Percentiles rank a stretch among this genome's conserved stretches.
Evolutionary conservation across 768 basidiomycete species (phyloP).

Genomic region (Tylopilus plumbeoviolaceoides): DNA sequence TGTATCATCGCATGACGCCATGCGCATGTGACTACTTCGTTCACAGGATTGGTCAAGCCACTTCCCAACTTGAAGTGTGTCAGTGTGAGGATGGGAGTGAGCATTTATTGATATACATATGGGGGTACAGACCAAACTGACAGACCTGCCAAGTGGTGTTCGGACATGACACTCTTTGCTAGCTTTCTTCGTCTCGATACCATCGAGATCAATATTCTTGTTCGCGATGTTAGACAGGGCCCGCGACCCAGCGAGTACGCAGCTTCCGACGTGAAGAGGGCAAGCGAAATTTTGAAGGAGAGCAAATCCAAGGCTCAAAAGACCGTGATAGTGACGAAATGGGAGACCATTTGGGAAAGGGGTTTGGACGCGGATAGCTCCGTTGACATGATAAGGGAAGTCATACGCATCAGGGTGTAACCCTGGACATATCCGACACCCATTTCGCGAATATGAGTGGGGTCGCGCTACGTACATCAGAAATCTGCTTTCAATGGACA

Average conservation of each 20-base stretch:
- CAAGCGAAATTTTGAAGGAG: not conserved
- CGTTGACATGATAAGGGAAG: not conserved
- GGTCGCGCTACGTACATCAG: too few relatives aligned
- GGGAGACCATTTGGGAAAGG: not conserved
- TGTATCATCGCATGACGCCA: constrained; percentile 1
- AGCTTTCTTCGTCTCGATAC: not conserved
- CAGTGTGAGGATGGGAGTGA: not conserved
- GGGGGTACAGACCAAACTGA: too few relatives aligned
- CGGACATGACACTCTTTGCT: not conserved
- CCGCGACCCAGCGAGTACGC: not conserved
- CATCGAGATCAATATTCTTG: not conserved
- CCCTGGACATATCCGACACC: too few relatives aligned
- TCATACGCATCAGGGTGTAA: not conserved
- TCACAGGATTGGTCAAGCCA: constrained; percentile 2
- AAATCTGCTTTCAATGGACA: too few relatives aligned
- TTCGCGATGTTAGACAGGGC: too few relatives aligned
- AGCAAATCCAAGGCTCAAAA: constrained; percentile 6
- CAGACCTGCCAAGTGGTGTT: not conserved
- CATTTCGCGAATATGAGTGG: too few relatives aligned
- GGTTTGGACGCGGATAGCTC: not conserved
- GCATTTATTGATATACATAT: not conserved
- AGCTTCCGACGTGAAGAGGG: not conserved
- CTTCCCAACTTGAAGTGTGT: constrained; percentile 8
- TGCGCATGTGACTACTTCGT: not conserved
- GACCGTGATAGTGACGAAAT: not conserved